A percentile compares a stretch with the other conserved stretches of the same genome.
These are phyloP conservation scores for Fusarium fujikuroi DNA, from an alignment of 2,329 filamentous ascomycete genomes.

Conservation along the genomic window DNA sequence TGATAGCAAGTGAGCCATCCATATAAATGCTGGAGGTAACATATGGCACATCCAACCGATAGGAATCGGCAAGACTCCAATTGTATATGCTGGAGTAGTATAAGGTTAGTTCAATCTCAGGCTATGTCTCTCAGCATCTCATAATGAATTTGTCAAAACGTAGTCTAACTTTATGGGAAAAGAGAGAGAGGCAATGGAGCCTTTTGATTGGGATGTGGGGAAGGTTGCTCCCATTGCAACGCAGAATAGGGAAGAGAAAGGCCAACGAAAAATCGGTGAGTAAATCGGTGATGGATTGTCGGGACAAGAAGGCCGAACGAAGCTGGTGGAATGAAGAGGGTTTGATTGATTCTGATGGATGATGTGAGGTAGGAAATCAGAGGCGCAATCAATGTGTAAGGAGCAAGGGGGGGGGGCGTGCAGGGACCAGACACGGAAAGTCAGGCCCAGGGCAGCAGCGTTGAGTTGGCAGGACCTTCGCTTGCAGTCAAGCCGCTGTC, in stretches of 20 bases:
- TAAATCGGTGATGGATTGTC: slow-evolving; percentile 12
- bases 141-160: not conserved
- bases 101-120: not conserved
- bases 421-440: slow-evolving; percentile 3
- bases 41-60: not conserved
- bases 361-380: slow-evolving; percentile 19
- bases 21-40: not conserved
- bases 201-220: not conserved
- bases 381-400: slow-evolving; percentile 3
- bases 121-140: not conserved
- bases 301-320: slow-evolving; percentile 15
- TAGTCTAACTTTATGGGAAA: not conserved
- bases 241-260: slow-evolving; percentile 12
- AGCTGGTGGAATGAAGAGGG: slow-evolving; percentile 7
- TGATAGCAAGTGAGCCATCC: slow-evolving; percentile 6
- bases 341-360: slow-evolving; percentile 19
- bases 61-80: not conserved
- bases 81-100: not conserved
- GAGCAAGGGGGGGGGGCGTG: slow-evolving; percentile 14
- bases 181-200: not conserved
- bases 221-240: not conserved
- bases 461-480: slow-evolving; percentile 48
- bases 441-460: slow-evolving; percentile 13
- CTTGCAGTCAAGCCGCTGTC: slow-evolving; percentile 46
- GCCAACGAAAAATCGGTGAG: slow-evolving; percentile 4